Conservation (phyloP, 345 rosid species). For the Firmiana major region DNA sequence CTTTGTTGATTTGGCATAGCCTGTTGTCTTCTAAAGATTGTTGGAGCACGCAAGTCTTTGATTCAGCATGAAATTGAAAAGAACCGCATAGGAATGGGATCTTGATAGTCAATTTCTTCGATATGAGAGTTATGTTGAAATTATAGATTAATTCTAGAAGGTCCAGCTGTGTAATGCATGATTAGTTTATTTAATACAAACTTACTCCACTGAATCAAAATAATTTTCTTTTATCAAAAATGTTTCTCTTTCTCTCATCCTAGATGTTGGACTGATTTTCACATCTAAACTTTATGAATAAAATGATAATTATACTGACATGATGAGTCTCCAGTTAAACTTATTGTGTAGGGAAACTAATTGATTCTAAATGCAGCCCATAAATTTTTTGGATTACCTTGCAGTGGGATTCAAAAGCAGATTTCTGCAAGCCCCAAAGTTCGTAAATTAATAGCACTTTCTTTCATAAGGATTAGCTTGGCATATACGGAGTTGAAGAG, state of each 20-base stretch:
- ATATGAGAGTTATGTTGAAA: not conserved
- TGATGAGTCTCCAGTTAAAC: not conserved
- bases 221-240: not conserved
- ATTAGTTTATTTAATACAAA: not conserved
- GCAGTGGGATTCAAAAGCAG: slow-evolving; percentile 88
- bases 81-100: not conserved
- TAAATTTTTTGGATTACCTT: slow-evolving; percentile 18
- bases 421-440: slow-evolving; percentile 56
- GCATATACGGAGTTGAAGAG: slow-evolving; percentile 61
- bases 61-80: not conserved
- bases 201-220: not conserved
- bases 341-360: not conserved
- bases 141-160: slow-evolving; percentile 2
- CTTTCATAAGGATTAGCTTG: slow-evolving; percentile 65
- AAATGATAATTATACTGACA: not conserved
- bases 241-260: not conserved
- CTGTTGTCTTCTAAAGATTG: not conserved
- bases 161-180: not conserved
- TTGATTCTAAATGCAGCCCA: not conserved
- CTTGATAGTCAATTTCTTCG: not conserved
- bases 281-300: not conserved
- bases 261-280: not conserved
- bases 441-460: slow-evolving; percentile 61
- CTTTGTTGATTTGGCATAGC: not conserved
- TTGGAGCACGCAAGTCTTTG: not conserved